Conservation (phyloP, 352 stramenopile species). For the Phytophthora meadii region DNA sequence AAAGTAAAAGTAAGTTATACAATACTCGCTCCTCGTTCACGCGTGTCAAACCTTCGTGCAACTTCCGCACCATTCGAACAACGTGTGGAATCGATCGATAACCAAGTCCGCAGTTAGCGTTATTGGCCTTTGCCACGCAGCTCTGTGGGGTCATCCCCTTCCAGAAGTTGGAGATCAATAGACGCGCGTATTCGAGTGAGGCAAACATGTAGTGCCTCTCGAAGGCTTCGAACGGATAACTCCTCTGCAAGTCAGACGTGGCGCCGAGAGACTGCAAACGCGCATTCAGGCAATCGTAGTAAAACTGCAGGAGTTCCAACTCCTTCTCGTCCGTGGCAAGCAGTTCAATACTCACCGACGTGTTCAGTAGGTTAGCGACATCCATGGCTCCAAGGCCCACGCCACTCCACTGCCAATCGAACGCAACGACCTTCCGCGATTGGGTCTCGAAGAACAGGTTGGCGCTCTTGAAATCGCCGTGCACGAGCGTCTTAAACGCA, state of each 20-base stretch:
- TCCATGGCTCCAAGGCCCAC: conserved; percentile 67
- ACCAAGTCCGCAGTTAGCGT: conserved; percentile 74
- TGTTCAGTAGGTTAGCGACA: conserved; percentile 76
- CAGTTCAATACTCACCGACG: conserved; percentile 63
- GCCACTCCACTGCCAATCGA: conserved; percentile 81
- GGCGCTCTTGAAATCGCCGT: conserved; percentile 78
- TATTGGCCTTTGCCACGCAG: conserved; percentile 45
- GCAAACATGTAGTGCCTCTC: conserved; percentile 65
- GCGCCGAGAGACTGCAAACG: conserved; percentile 19
- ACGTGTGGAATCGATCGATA: conserved; percentile 75
- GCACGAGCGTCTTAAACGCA: conserved; percentile 53
- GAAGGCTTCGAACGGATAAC: conserved; percentile 62
- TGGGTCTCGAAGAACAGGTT: conserved; percentile 71
- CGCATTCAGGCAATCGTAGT: conserved; percentile 52
- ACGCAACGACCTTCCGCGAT: conserved; percentile 57
- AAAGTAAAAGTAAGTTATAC: conserved; percentile 21
- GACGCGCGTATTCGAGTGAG: conserved; percentile 68
- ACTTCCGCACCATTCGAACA: conserved; percentile 58
- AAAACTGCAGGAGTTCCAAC: conserved; percentile 52
- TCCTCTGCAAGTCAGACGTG: conserved; percentile 4
- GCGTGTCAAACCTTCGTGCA: conserved; percentile 43
- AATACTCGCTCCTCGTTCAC: conserved; percentile 46
- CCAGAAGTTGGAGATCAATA: conserved; percentile 77
- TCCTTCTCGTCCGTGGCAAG: conserved; percentile 39
- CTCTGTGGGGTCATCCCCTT: conserved; percentile 51